Conservation (phyloP, 2,329 filamentous ascomycete species). For the Fusarium zealandicum region DNA sequence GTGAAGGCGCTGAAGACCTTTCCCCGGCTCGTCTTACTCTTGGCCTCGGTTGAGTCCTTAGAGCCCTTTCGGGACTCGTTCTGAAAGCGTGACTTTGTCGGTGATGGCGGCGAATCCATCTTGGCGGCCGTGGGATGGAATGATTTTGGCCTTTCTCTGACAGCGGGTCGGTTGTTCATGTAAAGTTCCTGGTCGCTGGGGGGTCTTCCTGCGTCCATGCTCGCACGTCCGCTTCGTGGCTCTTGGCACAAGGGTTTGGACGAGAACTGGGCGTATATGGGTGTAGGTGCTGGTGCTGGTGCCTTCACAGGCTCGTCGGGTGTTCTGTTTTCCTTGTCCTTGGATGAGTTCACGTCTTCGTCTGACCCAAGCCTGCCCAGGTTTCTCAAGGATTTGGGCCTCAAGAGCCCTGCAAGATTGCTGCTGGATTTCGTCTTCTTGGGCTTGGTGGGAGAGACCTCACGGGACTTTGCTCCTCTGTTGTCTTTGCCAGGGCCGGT, state of each 20-base stretch:
- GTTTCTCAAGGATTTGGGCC: conserved; percentile 76
- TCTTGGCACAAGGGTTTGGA: conserved; percentile 38
- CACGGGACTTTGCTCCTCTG: conserved; percentile 52
- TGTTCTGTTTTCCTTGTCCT: conserved; percentile 84
- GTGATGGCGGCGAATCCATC: conserved; percentile 35
- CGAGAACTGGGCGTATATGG: conserved; percentile 81
- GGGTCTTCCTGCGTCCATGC: conserved; percentile 36
- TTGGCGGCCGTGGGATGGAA: conserved; percentile 49
- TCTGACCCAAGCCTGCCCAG: conserved; percentile 62
- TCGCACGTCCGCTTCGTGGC: conserved; percentile 32
- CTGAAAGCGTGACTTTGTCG: conserved; percentile 33
- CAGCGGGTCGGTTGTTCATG: conserved; percentile 28
- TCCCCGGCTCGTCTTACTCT: conserved; percentile 51
- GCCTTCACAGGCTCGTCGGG: conserved; percentile 51
- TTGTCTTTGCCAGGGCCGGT: conserved; percentile 50
- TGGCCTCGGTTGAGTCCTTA: conserved; percentile 40
- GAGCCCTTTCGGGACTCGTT: conserved; percentile 38
- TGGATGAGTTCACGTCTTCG: conserved; percentile 58
- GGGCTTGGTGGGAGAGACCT: conserved; percentile 65
- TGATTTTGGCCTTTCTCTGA: conserved; percentile 59
- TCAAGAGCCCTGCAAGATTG: conserved; percentile 80
- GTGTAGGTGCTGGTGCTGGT: conserved; percentile 56
- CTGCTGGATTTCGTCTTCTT: conserved; percentile 85
- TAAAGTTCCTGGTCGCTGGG: conserved; percentile 32
- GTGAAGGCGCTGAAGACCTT: conserved; percentile 51